Evolutionary conservation across 352 stramenopile genomes (phyloP).

Genomic region (Phytophthora pinifolia): DNA sequence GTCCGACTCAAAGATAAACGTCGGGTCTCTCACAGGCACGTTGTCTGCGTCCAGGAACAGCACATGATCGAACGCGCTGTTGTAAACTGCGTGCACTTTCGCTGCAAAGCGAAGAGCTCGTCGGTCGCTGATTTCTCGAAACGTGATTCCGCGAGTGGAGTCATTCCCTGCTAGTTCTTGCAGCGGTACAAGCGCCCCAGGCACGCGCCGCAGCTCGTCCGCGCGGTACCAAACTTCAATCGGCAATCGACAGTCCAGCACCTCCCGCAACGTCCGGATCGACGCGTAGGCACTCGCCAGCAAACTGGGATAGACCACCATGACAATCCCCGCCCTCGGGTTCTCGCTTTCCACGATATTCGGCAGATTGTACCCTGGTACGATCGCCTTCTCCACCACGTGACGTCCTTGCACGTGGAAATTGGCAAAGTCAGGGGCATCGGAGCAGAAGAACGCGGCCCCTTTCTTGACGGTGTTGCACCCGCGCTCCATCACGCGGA

Average conservation of each 20-base stretch:
- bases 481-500: constrained; percentile 31
- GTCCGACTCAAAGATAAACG: constrained; percentile 41
- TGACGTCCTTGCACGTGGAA: constrained; percentile 32
- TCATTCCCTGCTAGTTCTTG: constrained; percentile 20
- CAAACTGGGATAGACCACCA: constrained; percentile 51
- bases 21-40: constrained; percentile 43
- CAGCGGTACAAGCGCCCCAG: constrained; percentile 16
- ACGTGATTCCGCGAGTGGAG: constrained; percentile 23
- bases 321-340: constrained; percentile 36
- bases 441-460: constrained; percentile 44
- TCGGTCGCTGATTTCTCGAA: constrained; percentile 27
- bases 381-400: constrained; percentile 13
- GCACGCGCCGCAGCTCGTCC: constrained; percentile 21
- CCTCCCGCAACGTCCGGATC: constrained; percentile 37
- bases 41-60: constrained; percentile 66
- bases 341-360: constrained; percentile 10
- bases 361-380: constrained; percentile 11
- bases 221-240: constrained; percentile 52
- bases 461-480: constrained; percentile 35
- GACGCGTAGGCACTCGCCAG: constrained; percentile 40
- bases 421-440: constrained; percentile 44
- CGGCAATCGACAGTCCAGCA: constrained; percentile 38
- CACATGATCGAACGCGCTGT: constrained; percentile 44
- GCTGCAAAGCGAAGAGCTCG: constrained; percentile 45
- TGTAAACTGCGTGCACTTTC: constrained; percentile 50